Percentiles rank a stretch among this genome's conserved stretches.
Conservation (phyloP, 1,284 basidiomycete species). For the Tetrapyrgos nigripes region DNA sequence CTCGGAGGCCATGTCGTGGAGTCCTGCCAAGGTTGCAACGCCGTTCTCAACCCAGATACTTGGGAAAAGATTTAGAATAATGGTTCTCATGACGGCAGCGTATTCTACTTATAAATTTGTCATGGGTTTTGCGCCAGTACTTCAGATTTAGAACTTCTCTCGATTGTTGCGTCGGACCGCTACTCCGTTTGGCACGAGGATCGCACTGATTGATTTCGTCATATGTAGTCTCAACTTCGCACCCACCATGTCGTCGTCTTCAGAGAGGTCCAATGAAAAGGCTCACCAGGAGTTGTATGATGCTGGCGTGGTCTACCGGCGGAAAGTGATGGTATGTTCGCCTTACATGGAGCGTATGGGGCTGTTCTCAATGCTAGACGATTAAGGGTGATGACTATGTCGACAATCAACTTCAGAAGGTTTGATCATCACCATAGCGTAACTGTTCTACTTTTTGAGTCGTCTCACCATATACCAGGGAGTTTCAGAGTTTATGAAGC, state of each 20-base stretch:
- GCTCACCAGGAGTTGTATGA: constrained; percentile 47
- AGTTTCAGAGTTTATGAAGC: constrained; percentile 48
- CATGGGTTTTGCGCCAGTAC: too few relatives aligned
- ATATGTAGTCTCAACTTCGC: background rate
- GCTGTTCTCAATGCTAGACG: constrained; percentile 13
- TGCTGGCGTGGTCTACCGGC: constrained; percentile 42
- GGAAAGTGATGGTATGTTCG: constrained; percentile 44
- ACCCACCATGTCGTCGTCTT: constrained; percentile 23
- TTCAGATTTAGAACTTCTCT: too few relatives aligned
- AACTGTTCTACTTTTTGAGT: background rate
- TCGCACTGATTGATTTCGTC: too few relatives aligned
- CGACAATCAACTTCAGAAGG: constrained; percentile 42
- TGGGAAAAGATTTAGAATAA: background rate
- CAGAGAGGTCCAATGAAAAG: constrained; percentile 31
- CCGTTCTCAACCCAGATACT: background rate
- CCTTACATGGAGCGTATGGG: background rate
- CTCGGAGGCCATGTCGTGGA: background rate
- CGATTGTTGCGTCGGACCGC: too few relatives aligned
- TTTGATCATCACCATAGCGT: constrained; percentile 12
- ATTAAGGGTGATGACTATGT: constrained; percentile 45
- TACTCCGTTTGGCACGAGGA: too few relatives aligned
- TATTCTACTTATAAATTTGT: too few relatives aligned
- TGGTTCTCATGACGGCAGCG: background rate
- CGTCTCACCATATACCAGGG: constrained; percentile 26
- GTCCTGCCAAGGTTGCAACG: background rate